Base-by-base conservation (phyloP, 305 asterid genomes). In the Salvia sclarea region DNA sequence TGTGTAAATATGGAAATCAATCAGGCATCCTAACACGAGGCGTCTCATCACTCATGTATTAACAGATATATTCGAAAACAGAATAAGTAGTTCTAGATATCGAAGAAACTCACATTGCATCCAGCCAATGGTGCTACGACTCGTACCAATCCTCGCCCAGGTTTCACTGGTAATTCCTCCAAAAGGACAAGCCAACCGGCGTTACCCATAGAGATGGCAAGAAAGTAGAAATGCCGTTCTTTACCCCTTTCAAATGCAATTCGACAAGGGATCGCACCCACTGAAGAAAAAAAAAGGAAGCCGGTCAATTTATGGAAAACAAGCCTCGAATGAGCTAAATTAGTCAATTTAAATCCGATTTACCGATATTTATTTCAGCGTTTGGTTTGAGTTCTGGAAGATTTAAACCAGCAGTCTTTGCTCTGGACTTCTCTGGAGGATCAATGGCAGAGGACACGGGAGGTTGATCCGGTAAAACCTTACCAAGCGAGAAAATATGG, bases 211-310 rank as follows among this genome's bases (percentile, higher is more conserved):
- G 96, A 86, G 79, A 87, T 64, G 60, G 99, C 82, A 65, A 91
- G 72, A 74, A 94, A 81, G 69, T 71, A 77, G 83, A 94, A 94
- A 70, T 89, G 87, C 17, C 96, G 95, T 76, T 91, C 99, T 74
- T 82, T 94, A 48, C 99, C 99, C 83, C 96, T 89, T 87, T 94
- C 98, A 76, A 94, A 94, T 60, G 99, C 95, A 71, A 94, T 91
- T 72, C 93, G 90, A 76, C 99, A 94, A 50, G 99, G 95, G 67
- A 94, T 78, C 49, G 87, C 86, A 71, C 86, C 97, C 77, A 80
- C 99, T 94, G 86, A 60, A 71, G 61, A 72, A 37, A 61, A 37
- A 61, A 28, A 73, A 44, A 67, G 75, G 77, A 68, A 72, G 77
- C 31, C 65, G 77, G 21, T 64, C 22, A 66, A 48, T 14, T 16